Base-by-base conservation (phyloP, 1,139 yeast species). In the Blastobotrys petasosporus region DNA sequence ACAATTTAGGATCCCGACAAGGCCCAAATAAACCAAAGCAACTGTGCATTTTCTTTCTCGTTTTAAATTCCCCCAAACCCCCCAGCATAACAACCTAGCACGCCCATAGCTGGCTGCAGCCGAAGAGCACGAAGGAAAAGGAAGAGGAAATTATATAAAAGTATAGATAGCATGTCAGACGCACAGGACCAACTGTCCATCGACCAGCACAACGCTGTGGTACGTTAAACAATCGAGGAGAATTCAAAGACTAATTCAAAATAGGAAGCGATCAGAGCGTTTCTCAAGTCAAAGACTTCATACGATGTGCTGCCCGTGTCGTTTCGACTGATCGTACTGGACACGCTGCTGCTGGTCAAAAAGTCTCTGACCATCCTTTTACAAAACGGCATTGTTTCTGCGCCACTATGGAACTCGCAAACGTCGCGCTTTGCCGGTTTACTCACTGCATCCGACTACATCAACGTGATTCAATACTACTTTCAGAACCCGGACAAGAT, bases 241-340 rank as follows among this genome's bases (percentile, higher is more conserved):
- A 8, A 17, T 12, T 12, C 16, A 39, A 23, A 32, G 15, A 39
- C 25, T 20, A 20, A 20, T 7, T 20, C 8, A 31, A 31, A 11
- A 10, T 16, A 43, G 47, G 41, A 29, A 38, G 88, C 95, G 29
- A 92, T 92, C 52, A 72, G 97, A 49, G 71, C 79, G 39, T 92
- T 94, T 60, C 71, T 94, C 44, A 85, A 87, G 62, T 82, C 94
- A 47, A 90, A 92, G 63, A 92, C 96, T 0, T 86, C 97, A 1
- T 94, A 92, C 64, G 99, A 94, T 61, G 98, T 94, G 29, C 74
- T 94, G 44, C 98, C 99, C 1, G 98, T 94, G 39, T 84, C 95
- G 41, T 94, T 92, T 65, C 75, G 97, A 55, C 75, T 94, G 57
- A 85, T 94, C 48, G 98, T 94, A 39, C 77, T 94, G 57, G 99